These are phyloP conservation scores for Fusarium sp. DNA, from an alignment of 2,329 filamentous ascomycete species.

Conservation along the genomic window DNA sequence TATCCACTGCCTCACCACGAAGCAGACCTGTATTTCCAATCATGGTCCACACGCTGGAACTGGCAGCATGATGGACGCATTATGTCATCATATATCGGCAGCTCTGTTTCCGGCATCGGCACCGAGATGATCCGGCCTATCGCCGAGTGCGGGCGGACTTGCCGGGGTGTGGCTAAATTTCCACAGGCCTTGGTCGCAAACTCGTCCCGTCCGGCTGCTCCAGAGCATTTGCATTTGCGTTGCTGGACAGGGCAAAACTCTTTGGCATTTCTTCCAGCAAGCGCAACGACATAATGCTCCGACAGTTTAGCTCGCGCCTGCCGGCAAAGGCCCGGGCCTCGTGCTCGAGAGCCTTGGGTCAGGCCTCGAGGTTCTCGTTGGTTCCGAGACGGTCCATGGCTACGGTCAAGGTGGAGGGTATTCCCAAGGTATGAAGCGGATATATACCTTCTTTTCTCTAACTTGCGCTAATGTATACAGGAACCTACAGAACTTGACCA, in stretches of 20 bases:
- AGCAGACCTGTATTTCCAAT: neutral
- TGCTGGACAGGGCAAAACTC: slow-evolving; percentile 16
- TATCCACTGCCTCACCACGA: neutral
- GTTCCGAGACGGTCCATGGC: slow-evolving; percentile 46
- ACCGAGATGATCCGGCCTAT: slow-evolving; percentile 47
- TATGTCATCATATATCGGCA: slow-evolving; percentile 37
- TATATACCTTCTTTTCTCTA: too few relatives aligned
- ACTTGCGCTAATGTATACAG: slow-evolving; percentile 34
- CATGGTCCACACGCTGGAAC: neutral
- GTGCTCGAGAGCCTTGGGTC: slow-evolving; percentile 40
- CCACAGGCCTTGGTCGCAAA: slow-evolving; percentile 40
- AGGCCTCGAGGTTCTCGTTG: slow-evolving; percentile 37
- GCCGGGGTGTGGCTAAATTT: slow-evolving; percentile 43
- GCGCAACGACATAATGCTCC: slow-evolving; percentile 47
- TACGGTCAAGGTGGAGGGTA: slow-evolving; percentile 51
- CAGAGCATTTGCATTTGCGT: slow-evolving; percentile 26
- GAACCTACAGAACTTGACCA: slow-evolving; percentile 89
- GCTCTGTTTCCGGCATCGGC: slow-evolving; percentile 23
- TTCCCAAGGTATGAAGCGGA: slow-evolving; percentile 47
- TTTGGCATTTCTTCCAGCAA: slow-evolving; percentile 13
- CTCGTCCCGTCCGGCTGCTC: slow-evolving; percentile 14
- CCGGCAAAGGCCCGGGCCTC: slow-evolving; percentile 43
- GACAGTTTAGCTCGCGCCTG: slow-evolving; percentile 50
- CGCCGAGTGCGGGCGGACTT: slow-evolving; percentile 42
- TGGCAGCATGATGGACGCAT: slow-evolving; percentile 12